Base-by-base conservation (phyloP, 352 stramenopile species). In the Pythium dissimile region DNA sequence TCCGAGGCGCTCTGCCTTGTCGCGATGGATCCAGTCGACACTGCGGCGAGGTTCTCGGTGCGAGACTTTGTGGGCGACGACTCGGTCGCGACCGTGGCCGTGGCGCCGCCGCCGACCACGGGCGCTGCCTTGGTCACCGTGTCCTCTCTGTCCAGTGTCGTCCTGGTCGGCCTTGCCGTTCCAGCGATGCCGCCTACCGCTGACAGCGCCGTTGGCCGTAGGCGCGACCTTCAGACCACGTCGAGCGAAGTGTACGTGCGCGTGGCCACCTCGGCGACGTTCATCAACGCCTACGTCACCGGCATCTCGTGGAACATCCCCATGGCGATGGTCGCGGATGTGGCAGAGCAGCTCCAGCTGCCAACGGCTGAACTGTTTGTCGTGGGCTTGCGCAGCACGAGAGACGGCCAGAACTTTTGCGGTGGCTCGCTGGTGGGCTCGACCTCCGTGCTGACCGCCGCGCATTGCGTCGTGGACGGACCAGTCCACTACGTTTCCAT, bases 381-480 rank as follows among this genome's bases (percentile, higher is more conserved):
- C 18, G 56, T 62, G 16, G 62, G 62, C 2, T 31, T 69, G 13
- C 62, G 62, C 6, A 54, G 46, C 27, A 52, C 45, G 3, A 52
- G 43, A 35, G 58, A 68, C 34, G 44, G 62, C 0, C 51, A 69
- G 38, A 71, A 73, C 42, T 76, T 67, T 39, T 79, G 71, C 27
- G 71, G 71, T 15, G 71, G 71, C 8, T 60, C 57, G 20, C 35
- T 79, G 16, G 75, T 79, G 42, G 52, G 66, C 5, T 47, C 68
- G 9, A 46, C 43, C 13, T 72, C 66, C 28, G 67, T 78, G 34
- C 56, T 81, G 20, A 81, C 72, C 5, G 72, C 72, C 0, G 72
- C 67, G 16, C 66, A 72, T 31, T 77, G 69, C 60, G 62, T 75
- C 35, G 30, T 54, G 5, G 45, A 58, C 26, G 53, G 53, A 6